A percentile compares a stretch with the other conserved stretches of the same genome.
Evolutionary conservation across 768 basidiomycete species (phyloP).

Genomic region (Sporobolomyces phaffii): DNA sequence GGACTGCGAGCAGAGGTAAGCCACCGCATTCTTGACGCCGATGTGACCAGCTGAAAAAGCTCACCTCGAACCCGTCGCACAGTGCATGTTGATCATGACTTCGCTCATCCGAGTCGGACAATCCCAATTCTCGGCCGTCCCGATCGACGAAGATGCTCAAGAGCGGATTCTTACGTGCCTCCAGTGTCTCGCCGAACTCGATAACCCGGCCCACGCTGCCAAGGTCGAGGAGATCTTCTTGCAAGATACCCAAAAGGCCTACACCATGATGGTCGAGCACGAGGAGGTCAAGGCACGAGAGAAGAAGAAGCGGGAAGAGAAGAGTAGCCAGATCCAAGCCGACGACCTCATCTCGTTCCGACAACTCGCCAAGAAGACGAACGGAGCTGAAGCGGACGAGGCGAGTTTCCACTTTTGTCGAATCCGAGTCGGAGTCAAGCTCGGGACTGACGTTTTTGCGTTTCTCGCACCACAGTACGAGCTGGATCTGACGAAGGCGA

Average conservation of each 20-base stretch:
- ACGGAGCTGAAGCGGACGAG: conserved; percentile 60
- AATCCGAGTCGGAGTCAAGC: no score
- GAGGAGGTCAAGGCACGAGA: conserved; percentile 93
- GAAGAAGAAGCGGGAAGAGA: conserved; percentile 75
- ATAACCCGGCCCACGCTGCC: conserved; percentile 48
- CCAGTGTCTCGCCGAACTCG: conserved; percentile 70
- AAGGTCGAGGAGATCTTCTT: conserved; percentile 54
- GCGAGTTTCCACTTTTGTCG: conserved; percentile 41
- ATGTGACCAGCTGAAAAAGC: not conserved
- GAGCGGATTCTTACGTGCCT: conserved; percentile 96
- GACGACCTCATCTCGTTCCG: conserved; percentile 89
- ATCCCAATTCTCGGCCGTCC: conserved; percentile 83
- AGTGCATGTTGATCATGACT: conserved; percentile 97
- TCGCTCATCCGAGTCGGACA: conserved; percentile 95
- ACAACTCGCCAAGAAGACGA: conserved; percentile 88
- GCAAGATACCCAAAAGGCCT: conserved; percentile 78
- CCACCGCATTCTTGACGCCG: conserved; percentile 1
- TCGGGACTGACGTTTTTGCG: no score
- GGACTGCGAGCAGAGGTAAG: conserved; percentile 75
- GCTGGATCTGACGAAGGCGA: conserved; percentile 79
- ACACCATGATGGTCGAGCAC: conserved; percentile 87
- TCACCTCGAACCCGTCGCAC: not conserved
- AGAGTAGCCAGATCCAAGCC: conserved; percentile 70
- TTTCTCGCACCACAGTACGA: conserved; percentile 61
- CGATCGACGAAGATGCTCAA: conserved; percentile 97